Evolutionary conservation across 75 land plant species (phyloP).

Genomic region (Ceratopteris richardii): DNA sequence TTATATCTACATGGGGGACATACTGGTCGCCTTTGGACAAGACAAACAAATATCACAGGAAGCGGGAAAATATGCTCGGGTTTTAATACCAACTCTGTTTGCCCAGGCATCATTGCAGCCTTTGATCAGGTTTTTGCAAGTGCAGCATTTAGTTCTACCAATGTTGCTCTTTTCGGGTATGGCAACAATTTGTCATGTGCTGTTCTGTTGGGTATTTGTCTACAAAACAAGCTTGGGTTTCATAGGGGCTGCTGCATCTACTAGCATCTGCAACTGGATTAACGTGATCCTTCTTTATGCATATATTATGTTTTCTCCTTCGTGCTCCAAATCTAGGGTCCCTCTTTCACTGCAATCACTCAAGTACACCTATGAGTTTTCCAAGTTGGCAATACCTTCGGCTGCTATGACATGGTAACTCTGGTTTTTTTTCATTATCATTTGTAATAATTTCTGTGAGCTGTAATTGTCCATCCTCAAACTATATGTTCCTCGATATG

Average conservation of each 20-base stretch:
- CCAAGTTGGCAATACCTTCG: conserved; percentile 66
- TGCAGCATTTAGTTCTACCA: conserved; percentile 41
- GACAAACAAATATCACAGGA: conserved; percentile 38
- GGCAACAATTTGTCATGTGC: conserved; percentile 34
- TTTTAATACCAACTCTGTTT: conserved; percentile 41
- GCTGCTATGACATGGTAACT: conserved; percentile 74
- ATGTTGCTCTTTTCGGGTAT: conserved; percentile 20
- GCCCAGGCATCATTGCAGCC: conserved; percentile 40
- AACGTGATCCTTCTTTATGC: conserved; percentile 32
- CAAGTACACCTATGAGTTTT: conserved; percentile 28
- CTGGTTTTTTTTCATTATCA: too few species aligned
- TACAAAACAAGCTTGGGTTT: conserved; percentile 35
- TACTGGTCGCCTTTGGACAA: conserved; percentile 54
- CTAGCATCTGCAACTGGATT: conserved; percentile 49
- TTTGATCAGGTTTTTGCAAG: conserved; percentile 37
- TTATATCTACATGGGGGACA: conserved; percentile 45
- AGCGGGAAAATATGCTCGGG: conserved; percentile 39
- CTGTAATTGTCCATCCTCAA: too few species aligned
- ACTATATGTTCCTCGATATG: too few species aligned
- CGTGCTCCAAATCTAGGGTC: conserved; percentile 18
- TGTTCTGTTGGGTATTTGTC: conserved; percentile 44
- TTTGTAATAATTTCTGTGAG: too few species aligned
- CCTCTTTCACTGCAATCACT: conserved; percentile 44
- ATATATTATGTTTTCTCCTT: conserved; percentile 42
- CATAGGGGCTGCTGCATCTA: conserved; percentile 49